A percentile compares a stretch with the other conserved stretches of the same genome.
These are phyloP conservation scores for Jamesozyma hellenica DNA, from an alignment of 805 yeast genomes.

Conservation along the genomic window DNA sequence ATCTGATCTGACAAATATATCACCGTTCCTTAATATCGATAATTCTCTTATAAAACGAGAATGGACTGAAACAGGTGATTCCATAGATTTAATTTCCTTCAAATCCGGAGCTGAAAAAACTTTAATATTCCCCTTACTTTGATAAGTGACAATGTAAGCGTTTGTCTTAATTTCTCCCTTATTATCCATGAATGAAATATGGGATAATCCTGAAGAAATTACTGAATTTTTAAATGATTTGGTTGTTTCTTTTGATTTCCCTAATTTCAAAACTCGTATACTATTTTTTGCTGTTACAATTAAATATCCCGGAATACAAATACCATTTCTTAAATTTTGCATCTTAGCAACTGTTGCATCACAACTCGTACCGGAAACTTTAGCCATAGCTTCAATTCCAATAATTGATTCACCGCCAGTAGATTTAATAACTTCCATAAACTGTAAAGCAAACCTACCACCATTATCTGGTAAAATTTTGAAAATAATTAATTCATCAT, in stretches of 20 bases:
- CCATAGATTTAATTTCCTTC: constrained; percentile 43
- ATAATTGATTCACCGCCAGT: constrained; percentile 42
- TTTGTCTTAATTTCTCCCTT: constrained; percentile 30
- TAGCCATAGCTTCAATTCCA: constrained; percentile 47
- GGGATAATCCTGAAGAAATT: constrained; percentile 43
- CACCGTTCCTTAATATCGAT: constrained; percentile 44
- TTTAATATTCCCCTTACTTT: constrained; percentile 39
- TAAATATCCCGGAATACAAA: constrained; percentile 51
- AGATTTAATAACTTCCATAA: constrained; percentile 38
- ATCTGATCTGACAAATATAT: constrained; percentile 45
- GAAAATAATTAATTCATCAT: constrained; percentile 59
- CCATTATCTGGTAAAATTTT: constrained; percentile 52
- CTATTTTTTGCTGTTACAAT: constrained; percentile 49
- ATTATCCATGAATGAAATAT: constrained; percentile 19
- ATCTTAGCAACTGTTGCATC: constrained; percentile 51
- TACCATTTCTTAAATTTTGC: constrained; percentile 50
- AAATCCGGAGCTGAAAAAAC: constrained; percentile 50
- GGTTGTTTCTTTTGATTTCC: constrained; percentile 54
- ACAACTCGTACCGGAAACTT: constrained; percentile 52
- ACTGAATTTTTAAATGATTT: constrained; percentile 44
- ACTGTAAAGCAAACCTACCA: constrained; percentile 52
- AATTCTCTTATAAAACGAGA: constrained; percentile 35
- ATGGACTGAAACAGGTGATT: constrained; percentile 36
- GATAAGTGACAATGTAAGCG: constrained; percentile 38
- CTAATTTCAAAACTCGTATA: constrained; percentile 50